These are phyloP conservation scores for Emericellopsis cladophorae DNA, from an alignment of 2,329 filamentous ascomycete genomes.

Conservation along the genomic window DNA sequence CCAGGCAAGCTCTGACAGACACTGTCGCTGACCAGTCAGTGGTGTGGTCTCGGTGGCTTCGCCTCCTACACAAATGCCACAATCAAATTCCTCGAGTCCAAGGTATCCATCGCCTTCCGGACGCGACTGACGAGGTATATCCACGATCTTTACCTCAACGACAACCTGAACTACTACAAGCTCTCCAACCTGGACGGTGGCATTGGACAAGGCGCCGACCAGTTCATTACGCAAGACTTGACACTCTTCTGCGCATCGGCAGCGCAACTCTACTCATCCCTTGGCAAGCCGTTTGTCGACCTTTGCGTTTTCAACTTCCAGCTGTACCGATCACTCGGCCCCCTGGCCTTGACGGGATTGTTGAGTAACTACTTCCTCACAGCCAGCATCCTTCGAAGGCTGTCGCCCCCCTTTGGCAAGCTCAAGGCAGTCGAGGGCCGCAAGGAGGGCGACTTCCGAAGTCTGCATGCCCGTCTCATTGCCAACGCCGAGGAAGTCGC, in stretches of 20 bases:
- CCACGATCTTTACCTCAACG: conserved; percentile 90
- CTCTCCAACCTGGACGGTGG: conserved; percentile 86
- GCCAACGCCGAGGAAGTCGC: conserved; percentile 96
- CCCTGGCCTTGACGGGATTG: conserved; percentile 73
- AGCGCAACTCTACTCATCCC: conserved; percentile 83
- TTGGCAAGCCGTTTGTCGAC: conserved; percentile 97
- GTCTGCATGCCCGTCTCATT: conserved; percentile 79
- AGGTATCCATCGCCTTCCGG: conserved; percentile 95
- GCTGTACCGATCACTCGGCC: conserved; percentile 81
- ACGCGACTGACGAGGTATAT: conserved; percentile 93
- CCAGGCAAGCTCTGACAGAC: neutral
- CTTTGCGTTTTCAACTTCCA: conserved; percentile 97
- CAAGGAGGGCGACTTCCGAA: conserved; percentile 89
- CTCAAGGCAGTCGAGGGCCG: conserved; percentile 91
- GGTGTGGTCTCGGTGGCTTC: conserved; percentile 86
- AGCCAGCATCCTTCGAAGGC: conserved; percentile 71
- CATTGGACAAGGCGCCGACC: conserved; percentile 81
- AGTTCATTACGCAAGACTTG: conserved; percentile 95
- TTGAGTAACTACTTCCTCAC: conserved; percentile 91
- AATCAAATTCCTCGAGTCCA: conserved; percentile 97
- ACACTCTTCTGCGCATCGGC: conserved; percentile 91
- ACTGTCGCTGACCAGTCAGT: conserved; percentile 29
- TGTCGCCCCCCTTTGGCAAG: conserved; percentile 94
- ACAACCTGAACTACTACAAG: conserved; percentile 94
- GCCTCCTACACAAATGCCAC: conserved; percentile 97